Percentiles rank a stretch among this genome's conserved stretches.
These are phyloP conservation scores for Rosa chinensis DNA, from an alignment of 306 rosid species.

Conservation along the genomic window DNA sequence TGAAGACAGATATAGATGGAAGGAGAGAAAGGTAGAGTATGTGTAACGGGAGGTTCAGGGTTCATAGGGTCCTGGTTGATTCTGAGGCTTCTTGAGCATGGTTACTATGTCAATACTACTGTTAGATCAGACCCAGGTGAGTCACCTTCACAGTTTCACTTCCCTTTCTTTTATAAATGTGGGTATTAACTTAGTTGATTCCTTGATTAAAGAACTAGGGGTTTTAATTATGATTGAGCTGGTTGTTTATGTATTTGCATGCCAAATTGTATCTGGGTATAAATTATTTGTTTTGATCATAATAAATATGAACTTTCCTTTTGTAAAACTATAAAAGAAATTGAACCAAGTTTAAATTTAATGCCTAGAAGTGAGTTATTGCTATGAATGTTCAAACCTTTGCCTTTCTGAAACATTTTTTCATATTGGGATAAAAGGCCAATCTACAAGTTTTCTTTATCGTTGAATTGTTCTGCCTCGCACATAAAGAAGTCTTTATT, in stretches of 20 bases:
- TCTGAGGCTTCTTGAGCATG: slow-evolving; percentile 47
- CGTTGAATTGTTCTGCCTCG: not conserved
- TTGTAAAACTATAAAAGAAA: not conserved
- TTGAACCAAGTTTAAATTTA: not conserved
- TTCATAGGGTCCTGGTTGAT: slow-evolving; percentile 52
- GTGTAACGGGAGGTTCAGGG: slow-evolving; percentile 59
- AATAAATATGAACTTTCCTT: not conserved
- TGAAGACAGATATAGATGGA: slow-evolving; percentile 11
- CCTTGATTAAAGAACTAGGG: not conserved
- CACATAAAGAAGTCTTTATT: not conserved
- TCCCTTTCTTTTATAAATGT: not conserved
- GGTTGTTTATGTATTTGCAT: not conserved
- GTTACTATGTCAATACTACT: slow-evolving; percentile 50
- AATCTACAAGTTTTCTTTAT: not conserved
- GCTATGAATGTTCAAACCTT: not conserved
- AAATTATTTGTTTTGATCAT: not conserved
- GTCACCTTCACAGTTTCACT: not conserved
- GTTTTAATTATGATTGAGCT: not conserved
- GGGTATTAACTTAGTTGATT: not conserved
- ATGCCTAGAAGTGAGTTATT: not conserved
- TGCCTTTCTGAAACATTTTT: not conserved
- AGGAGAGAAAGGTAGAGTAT: slow-evolving; percentile 34
- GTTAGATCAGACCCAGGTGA: slow-evolving; percentile 45
- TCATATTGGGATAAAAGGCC: not conserved
- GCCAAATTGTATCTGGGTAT: not conserved